A percentile compares a stretch with the other conserved stretches of the same genome.
Evolutionary conservation across 306 rosid genomes (phyloP).

Genomic region (Quercus agrifolia): DNA sequence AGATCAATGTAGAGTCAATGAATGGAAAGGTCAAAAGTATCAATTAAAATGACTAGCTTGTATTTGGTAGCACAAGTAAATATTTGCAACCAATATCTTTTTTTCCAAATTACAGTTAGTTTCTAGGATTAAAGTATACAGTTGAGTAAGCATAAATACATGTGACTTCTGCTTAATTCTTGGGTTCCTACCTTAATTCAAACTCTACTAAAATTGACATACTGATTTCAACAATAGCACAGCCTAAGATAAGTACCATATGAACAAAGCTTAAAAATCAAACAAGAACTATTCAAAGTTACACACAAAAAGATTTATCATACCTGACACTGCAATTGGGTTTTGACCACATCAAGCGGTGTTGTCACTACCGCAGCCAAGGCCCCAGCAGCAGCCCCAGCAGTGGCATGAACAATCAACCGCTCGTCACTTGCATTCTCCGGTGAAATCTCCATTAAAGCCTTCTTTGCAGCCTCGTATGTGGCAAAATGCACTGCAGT

Average conservation of each 20-base stretch:
- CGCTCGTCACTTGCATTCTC: conserved; percentile 55
- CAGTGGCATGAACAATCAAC: conserved; percentile 68
- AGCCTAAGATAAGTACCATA: neutral
- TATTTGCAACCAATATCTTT: neutral
- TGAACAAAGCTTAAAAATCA: neutral
- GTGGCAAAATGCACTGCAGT: conserved; percentile 70
- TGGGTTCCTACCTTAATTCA: neutral
- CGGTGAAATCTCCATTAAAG: conserved; percentile 51
- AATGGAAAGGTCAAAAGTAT: neutral
- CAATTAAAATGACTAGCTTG: neutral
- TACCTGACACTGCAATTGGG: conserved; percentile 87
- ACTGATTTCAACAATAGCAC: neutral
- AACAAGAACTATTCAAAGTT: neutral
- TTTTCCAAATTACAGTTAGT: neutral
- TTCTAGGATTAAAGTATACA: too few relatives aligned
- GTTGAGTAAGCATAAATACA: neutral
- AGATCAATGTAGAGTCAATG: neutral
- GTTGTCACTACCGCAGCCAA: conserved; percentile 69
- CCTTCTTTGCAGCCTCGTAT: conserved; percentile 61
- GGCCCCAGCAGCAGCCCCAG: conserved; percentile 75
- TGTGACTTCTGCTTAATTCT: neutral
- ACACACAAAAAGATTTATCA: neutral
- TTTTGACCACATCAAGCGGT: conserved; percentile 80
- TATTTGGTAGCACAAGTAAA: neutral
- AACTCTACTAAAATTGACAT: neutral